phyloP scores from a whole-genome alignment of 1,139 yeast genomes.

The Chernovozyma sophiae-reginae region DNA sequence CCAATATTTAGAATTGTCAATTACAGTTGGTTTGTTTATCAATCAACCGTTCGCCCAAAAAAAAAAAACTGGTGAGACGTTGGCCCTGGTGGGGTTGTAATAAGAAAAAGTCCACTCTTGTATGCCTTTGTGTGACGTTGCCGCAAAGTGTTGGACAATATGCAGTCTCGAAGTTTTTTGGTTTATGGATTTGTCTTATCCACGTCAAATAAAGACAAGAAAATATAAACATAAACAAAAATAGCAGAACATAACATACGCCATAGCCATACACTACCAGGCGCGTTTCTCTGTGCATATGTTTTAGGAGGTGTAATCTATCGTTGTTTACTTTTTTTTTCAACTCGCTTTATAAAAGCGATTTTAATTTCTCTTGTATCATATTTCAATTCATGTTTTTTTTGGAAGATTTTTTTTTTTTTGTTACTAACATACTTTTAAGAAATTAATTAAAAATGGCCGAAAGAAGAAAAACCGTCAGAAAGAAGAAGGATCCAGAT shows the following conservation, averaged over 20 bases:
- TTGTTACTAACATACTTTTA: slow-evolving; percentile 8
- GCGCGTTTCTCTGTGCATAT: neutral
- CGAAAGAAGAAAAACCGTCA: slow-evolving; percentile 45
- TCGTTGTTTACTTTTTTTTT: slow-evolving; percentile 1
- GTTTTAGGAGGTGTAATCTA: neutral
- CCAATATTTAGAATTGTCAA: too few relatives aligned
- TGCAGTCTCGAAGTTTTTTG: neutral
- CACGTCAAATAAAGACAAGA: slow-evolving; percentile 1
- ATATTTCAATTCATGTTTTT: neutral
- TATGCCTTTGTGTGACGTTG: neutral
- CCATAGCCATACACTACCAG: neutral
- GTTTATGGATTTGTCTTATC: neutral
- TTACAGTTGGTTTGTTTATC: neutral
- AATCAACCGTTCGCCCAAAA: neutral
- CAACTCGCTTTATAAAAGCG: neutral
- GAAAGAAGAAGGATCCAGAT: slow-evolving; percentile 81
- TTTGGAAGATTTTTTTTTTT: slow-evolving; percentile 4
- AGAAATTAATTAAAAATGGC: slow-evolving; percentile 10
- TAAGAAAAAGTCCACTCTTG: neutral
- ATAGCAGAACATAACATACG: neutral
- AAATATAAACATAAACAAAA: slow-evolving; percentile 1
- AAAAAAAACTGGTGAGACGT: neutral
- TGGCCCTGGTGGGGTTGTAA: neutral
- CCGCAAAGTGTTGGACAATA: too few relatives aligned
- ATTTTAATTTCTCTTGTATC: slow-evolving; percentile 1